phyloP scores from a whole-genome alignment of 192 early-diverging fungal genomes.

The Rhizophagus clarus region DNA sequence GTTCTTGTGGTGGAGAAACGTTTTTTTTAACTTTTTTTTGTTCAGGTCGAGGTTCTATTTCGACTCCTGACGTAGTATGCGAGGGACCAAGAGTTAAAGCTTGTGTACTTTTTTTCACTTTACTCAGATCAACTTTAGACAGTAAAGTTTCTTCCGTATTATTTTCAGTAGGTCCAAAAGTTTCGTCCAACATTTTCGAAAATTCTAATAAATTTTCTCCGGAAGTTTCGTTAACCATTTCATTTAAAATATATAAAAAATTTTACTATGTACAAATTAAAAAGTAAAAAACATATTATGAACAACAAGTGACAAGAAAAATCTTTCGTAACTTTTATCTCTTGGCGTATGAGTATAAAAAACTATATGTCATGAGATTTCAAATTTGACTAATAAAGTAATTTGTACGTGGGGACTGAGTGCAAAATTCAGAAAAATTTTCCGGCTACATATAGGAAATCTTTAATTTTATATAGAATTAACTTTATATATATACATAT shows the following conservation, averaged over 20 bases:
- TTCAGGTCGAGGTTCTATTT: background rate
- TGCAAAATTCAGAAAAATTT: too few species aligned
- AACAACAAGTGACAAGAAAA: too few species aligned
- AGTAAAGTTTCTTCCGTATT: background rate
- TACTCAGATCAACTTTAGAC: background rate
- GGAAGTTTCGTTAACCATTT: conserved; percentile 18
- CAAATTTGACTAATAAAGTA: background rate
- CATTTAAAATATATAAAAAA: background rate
- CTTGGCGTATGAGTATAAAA: background rate
- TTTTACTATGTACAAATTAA: too few species aligned
- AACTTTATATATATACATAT: too few species aligned
- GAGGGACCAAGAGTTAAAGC: background rate
- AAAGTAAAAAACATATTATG: background rate
- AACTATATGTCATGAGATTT: background rate
- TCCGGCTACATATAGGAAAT: too few species aligned
- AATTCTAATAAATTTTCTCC: conserved; percentile 26
- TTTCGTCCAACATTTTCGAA: conserved; percentile 21
- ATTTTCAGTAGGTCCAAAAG: background rate
- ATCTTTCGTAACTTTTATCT: background rate
- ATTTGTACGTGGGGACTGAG: background rate
- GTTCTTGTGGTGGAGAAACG: background rate
- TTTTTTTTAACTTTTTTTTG: background rate
- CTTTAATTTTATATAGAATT: too few species aligned
- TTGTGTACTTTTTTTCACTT: background rate
- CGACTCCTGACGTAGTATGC: background rate